Base-by-base conservation (phyloP, 2,329 filamentous ascomycete genomes). In the Clonostachys sp. region DNA sequence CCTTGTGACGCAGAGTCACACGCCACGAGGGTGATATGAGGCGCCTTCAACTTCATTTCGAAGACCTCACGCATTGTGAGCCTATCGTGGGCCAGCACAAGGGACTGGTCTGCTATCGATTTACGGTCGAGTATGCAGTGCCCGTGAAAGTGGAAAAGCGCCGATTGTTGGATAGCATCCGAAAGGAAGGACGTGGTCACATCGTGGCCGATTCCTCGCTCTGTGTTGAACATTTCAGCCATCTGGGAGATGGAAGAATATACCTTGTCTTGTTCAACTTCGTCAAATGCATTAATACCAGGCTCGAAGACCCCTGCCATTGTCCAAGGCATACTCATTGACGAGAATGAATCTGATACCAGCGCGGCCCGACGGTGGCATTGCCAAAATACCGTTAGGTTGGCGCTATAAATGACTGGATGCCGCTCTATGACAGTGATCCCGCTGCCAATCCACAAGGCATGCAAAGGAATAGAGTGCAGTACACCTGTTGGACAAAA, bases 391-490 rank as follows among this genome's bases (percentile, higher is more conserved):
- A 20, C 18, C 5, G 44, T 40, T 12, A 49, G 20, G 40, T 40
- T 49, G 10, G 34, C 47, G 17, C 47, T 46, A 41, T 46, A 46
- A 13, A 49, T 39, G 8, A 48, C 38, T 9, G 47, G 47, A 41
- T 48, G 40, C 13, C 47, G 35, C 16, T 41, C 47, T 12, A 48
- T 34, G 18, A 48, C 30, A 5, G 43, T 36, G 20, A 14, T 34
- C 8, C 20, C 17, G 13, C n/a, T 16, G 14, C 35, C 14, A 17
- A 48, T 8, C 43, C 43, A 48, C 14, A 48, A 33, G 7, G 47
- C 47, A 35, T 48, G 47, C 12, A 48, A 44, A 16, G 47, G 47
- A 18, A 48, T 44, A n/a, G 44, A 46, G 16, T 46, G 47, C 6
- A 48, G 14, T 14, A 48, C 20, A 20, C 47, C 44, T 12, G 47